Conservation (phyloP, 2,329 filamentous ascomycete genomes). For the Xylariomycetidae sp. region DNA sequence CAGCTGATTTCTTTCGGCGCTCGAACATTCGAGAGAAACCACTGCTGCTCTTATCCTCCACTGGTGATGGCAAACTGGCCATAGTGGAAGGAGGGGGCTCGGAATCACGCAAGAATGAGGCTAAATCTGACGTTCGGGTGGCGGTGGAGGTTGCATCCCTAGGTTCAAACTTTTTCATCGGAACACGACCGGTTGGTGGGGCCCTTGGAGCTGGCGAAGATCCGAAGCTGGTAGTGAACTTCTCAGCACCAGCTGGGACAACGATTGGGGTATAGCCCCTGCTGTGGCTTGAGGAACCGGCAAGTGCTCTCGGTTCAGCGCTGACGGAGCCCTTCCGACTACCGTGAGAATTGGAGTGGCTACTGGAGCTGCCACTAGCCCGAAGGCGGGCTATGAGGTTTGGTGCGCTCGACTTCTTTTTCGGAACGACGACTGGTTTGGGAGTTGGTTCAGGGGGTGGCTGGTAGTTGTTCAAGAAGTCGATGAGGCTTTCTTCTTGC, state of each 20-base stretch:
- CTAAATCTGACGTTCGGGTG: conserved; percentile 61
- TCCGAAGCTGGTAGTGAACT: conserved; percentile 29
- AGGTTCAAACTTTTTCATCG: conserved; percentile 56
- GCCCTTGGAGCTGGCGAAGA: conserved; percentile 10
- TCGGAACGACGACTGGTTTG: conserved; percentile 37
- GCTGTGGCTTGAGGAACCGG: conserved; percentile 33
- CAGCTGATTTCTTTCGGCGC: conserved; percentile 43
- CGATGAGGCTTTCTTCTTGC: conserved; percentile 65
- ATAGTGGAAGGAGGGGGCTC: conserved; percentile 50
- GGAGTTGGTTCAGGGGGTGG: conserved; percentile 52
- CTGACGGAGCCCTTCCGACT: conserved; percentile 20
- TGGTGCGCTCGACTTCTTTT: conserved; percentile 61
- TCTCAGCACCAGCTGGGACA: conserved; percentile 41
- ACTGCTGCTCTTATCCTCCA: conserved; percentile 33
- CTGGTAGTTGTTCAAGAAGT: conserved; percentile 67
- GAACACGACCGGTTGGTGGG: conserved; percentile 35
- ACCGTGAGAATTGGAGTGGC: conserved; percentile 19
- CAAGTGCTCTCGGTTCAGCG: conserved; percentile 32
- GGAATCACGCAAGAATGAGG: conserved; percentile 67
- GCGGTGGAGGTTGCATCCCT: conserved; percentile 43
- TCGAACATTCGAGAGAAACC: conserved; percentile 45
- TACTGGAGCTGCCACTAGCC: conserved; percentile 24
- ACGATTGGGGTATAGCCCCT: conserved; percentile 50
- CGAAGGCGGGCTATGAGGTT: conserved; percentile 58
- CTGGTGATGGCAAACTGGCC: conserved; percentile 20